A percentile compares a stretch with the other conserved stretches of the same genome.
These are phyloP conservation scores for Nissolia schottii DNA, from an alignment of 306 rosid species.

Conservation along the genomic window DNA sequence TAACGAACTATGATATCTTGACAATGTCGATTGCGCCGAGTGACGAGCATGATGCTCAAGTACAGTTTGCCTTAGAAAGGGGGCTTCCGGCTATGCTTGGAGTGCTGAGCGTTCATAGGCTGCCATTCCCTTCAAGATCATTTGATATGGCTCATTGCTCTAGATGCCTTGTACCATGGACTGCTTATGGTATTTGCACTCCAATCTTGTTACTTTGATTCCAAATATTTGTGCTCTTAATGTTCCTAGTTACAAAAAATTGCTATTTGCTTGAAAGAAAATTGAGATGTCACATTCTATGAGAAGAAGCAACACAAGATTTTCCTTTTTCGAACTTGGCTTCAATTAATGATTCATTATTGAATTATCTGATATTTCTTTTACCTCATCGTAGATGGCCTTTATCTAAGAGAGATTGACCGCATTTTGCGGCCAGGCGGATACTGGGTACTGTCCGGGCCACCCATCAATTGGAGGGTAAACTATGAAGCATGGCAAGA, in stretches of 20 bases:
- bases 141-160: constrained; percentile 69
- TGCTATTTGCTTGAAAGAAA: not conserved
- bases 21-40: constrained; percentile 60
- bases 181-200: constrained; percentile 40
- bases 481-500: constrained; percentile 41
- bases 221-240: too few relatives aligned
- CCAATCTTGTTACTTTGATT: not conserved
- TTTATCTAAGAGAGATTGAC: constrained; percentile 50
- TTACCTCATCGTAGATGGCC: constrained; percentile 38
- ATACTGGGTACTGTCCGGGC: constrained; percentile 63
- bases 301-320: not conserved
- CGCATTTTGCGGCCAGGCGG: constrained; percentile 57
- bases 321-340: not conserved
- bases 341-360: not conserved
- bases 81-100: constrained; percentile 68
- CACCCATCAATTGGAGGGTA: constrained; percentile 60
- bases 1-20: constrained; percentile 41
- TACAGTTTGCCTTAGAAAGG: constrained; percentile 56
- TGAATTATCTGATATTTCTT: constrained; percentile 4
- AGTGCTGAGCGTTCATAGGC: constrained; percentile 45
- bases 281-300: not conserved
- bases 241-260: not conserved
- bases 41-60: constrained; percentile 54
- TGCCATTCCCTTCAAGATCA: constrained; percentile 54
- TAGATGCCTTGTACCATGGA: constrained; percentile 60